phyloP scores from a whole-genome alignment of 1,284 basidiomycete genomes.

The Laetiporus sulphureus region DNA sequence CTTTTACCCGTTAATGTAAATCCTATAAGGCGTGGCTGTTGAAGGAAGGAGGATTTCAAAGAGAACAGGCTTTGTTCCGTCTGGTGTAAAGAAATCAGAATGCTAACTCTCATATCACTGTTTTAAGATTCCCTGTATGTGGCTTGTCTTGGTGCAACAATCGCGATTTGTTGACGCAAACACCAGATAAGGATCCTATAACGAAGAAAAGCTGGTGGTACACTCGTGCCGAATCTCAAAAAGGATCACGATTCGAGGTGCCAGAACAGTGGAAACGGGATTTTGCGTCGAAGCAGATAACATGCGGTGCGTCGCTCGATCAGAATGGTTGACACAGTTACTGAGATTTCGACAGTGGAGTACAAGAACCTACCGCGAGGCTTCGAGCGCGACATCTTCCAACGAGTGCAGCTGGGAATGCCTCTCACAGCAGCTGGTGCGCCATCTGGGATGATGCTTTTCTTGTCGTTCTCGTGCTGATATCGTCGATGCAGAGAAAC shows the following conservation, averaged over 20 bases:
- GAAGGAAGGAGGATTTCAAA: too few relatives aligned
- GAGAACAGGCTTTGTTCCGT: too few relatives aligned
- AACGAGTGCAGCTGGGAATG: slow-evolving; percentile 72
- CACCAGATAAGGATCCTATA: slow-evolving; percentile 38
- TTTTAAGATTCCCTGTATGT: slow-evolving; percentile 37
- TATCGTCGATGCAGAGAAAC: slow-evolving; percentile 48
- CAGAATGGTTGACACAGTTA: neutral
- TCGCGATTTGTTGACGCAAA: neutral
- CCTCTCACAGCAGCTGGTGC: slow-evolving; percentile 59
- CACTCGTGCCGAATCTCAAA: slow-evolving; percentile 38
- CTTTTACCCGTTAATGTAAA: too few relatives aligned
- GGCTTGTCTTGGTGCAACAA: slow-evolving; percentile 4
- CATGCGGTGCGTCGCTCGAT: slow-evolving; percentile 41
- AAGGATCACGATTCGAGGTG: slow-evolving; percentile 38
- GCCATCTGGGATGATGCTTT: slow-evolving; percentile 4
- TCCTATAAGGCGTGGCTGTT: too few relatives aligned
- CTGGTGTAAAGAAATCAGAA: too few relatives aligned
- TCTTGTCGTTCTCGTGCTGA: neutral
- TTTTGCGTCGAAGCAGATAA: slow-evolving; percentile 50
- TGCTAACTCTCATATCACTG: too few relatives aligned
- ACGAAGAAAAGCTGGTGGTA: slow-evolving; percentile 58
- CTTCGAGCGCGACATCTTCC: slow-evolving; percentile 66
- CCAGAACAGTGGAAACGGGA: slow-evolving; percentile 40
- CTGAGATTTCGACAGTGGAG: slow-evolving; percentile 38
- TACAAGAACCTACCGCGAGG: slow-evolving; percentile 42